Conservation (phyloP, 805 yeast genomes). For the Wickerhamia fluorescens region DNA sequence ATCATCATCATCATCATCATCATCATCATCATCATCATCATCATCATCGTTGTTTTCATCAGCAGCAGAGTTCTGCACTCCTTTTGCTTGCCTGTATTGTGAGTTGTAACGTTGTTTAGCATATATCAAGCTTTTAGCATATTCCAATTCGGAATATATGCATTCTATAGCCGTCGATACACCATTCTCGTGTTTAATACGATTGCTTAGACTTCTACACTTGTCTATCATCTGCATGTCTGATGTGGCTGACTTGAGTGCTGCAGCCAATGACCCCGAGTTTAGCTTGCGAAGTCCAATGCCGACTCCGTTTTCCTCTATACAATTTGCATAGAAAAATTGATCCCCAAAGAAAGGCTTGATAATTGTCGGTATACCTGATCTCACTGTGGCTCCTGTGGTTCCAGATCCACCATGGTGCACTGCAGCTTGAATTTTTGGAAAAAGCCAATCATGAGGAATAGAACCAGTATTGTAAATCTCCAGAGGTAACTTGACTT, state of each 20-base stretch:
- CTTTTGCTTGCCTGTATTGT: constrained; percentile 11
- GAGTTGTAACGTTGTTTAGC: constrained; percentile 37
- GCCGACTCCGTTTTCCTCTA: constrained; percentile 88
- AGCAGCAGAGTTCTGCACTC: constrained; percentile 12
- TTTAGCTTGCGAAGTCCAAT: constrained; percentile 63
- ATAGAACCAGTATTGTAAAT: constrained; percentile 64
- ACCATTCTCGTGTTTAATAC: constrained; percentile 71
- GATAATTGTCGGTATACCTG: constrained; percentile 83
- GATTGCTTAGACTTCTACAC: constrained; percentile 56
- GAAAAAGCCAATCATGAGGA: constrained; percentile 94
- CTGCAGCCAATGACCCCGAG: constrained; percentile 53
- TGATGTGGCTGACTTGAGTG: constrained; percentile 60
- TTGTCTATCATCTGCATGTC: constrained; percentile 60
- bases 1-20: constrained; percentile 6
- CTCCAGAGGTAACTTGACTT: constrained; percentile 52
- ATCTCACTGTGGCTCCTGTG: constrained; percentile 83
- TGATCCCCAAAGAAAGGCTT: constrained; percentile 97
- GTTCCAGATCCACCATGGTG: constrained; percentile 98
- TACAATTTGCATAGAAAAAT: constrained; percentile 80
- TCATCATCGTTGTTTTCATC: constrained; percentile 8
- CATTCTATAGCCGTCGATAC: constrained; percentile 67
- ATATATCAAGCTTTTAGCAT: constrained; percentile 54
- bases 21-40: constrained; percentile 7
- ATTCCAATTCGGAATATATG: constrained; percentile 75
- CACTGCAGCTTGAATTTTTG: constrained; percentile 85